Conservation (phyloP, 2,329 filamentous ascomycete genomes). For the Decorospora gaudefroyi region DNA sequence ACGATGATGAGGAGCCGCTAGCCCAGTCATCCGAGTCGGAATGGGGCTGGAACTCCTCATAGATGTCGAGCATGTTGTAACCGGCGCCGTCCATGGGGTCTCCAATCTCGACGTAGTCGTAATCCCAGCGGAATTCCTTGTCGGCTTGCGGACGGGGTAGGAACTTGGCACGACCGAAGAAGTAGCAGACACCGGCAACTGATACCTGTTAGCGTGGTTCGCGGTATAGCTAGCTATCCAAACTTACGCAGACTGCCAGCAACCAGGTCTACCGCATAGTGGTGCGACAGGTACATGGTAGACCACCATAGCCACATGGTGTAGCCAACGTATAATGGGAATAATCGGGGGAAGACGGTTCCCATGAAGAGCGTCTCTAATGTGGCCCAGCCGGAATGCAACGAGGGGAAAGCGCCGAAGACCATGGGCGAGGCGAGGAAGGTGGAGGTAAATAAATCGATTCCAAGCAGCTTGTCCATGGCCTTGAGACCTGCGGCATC, state of each 20-base stretch:
- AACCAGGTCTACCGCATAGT: conserved; percentile 93
- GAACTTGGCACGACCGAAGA: conserved; percentile 77
- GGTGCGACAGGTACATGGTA: conserved; percentile 96
- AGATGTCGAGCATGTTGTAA: conserved; percentile 60
- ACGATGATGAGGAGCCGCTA: conserved; percentile 77
- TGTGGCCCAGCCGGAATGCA: conserved; percentile 88
- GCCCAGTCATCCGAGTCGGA: conserved; percentile 88
- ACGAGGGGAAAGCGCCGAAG: conserved; percentile 91
- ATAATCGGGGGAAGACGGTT: conserved; percentile 83
- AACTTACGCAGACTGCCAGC: conserved; percentile 70
- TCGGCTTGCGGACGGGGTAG: conserved; percentile 80
- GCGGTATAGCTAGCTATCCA: neutral
- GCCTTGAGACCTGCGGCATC: conserved; percentile 87
- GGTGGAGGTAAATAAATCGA: conserved; percentile 89
- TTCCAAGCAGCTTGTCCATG: conserved; percentile 85
- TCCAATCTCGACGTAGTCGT: conserved; percentile 88
- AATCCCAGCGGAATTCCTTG: conserved; percentile 91
- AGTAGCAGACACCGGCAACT: conserved; percentile 75
- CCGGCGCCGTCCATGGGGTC: conserved; percentile 59
- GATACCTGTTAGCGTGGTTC: conserved; percentile 31
- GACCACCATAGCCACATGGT: conserved; percentile 97
- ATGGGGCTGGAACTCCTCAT: conserved; percentile 56
- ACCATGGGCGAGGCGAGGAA: conserved; percentile 90
- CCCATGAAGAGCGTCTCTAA: conserved; percentile 92
- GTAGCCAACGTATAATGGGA: conserved; percentile 79